Percentiles rank a stretch among this genome's conserved stretches.
Evolutionary conservation across 495 filamentous ascomycete species (phyloP).

Genomic region (Recurvomyces mirabilis): DNA sequence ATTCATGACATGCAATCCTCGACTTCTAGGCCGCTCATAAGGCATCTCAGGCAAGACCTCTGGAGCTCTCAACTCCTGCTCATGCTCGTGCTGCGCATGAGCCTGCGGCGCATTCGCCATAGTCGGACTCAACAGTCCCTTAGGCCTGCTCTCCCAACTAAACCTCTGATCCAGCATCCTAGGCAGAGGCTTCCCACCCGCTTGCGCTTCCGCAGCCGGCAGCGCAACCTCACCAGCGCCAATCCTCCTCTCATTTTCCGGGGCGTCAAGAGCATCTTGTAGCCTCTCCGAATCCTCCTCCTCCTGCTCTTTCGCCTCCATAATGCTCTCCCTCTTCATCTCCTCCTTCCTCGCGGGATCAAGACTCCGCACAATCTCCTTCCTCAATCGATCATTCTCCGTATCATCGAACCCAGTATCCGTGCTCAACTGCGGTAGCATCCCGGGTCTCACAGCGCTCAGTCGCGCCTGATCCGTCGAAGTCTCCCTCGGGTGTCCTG

Average conservation of each 20-base stretch:
- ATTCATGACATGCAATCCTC: conserved; percentile 19
- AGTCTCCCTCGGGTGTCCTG: conserved; percentile 1
- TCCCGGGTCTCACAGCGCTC: not conserved
- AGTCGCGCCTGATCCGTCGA: not conserved
- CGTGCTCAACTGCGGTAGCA: conserved; percentile 27
- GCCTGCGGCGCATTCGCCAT: no score
- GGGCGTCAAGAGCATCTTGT: conserved; percentile 18
- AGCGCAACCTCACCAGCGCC: not conserved
- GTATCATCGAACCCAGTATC: conserved; percentile 49
- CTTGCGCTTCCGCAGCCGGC: not conserved
- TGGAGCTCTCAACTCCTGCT: conserved; percentile 7
- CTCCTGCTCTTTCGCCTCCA: conserved; percentile 3
- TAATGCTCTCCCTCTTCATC: conserved; percentile 11
- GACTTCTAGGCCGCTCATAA: conserved; percentile 18
- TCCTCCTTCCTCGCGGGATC: conserved; percentile 34
- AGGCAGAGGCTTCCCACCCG: conserved; percentile 5
- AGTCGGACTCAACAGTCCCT: no score
- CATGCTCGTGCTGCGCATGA: no score
- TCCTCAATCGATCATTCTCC: conserved; percentile 64
- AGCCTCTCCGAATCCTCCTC: conserved; percentile 11
- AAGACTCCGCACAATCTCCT: conserved; percentile 73
- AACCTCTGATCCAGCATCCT: conserved; percentile 26
- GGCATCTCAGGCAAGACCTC: conserved; percentile 16
- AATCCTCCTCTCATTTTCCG: conserved; percentile 4
- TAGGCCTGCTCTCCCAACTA: conserved; percentile 29